Conservation (phyloP, 2,329 filamentous ascomycete genomes). For the Aspergillus neoniger region DNA sequence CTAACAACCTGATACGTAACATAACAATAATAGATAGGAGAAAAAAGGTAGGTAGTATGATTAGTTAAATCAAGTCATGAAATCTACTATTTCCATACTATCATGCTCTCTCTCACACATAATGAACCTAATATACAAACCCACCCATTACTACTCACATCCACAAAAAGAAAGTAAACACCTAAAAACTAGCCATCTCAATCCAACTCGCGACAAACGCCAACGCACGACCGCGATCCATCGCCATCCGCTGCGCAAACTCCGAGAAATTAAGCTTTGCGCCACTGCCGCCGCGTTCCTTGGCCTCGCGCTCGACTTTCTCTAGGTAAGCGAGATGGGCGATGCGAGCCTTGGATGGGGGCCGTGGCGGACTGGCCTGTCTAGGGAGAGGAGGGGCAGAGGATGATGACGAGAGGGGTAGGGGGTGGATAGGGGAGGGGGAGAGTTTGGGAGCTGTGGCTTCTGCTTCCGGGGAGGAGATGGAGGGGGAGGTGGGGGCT, state of each 20-base stretch:
- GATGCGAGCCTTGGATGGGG: slow-evolving; percentile 38
- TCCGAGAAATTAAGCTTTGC: slow-evolving; percentile 77
- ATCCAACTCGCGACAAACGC: slow-evolving; percentile 91
- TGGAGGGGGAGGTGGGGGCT: slow-evolving; percentile 32
- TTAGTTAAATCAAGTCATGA: not conserved
- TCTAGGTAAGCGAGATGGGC: slow-evolving; percentile 56
- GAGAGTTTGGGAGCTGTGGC: slow-evolving; percentile 38
- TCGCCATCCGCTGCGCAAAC: slow-evolving; percentile 73
- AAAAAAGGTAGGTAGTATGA: too few relatives aligned
- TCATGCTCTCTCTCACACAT: not conserved
- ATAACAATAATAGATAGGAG: not conserved
- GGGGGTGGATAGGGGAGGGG: slow-evolving; percentile 37
- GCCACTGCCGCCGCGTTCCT: slow-evolving; percentile 69
- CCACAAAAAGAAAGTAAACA: not conserved
- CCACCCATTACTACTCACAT: not conserved
- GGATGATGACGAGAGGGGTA: slow-evolving; percentile 23
- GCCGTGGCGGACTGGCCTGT: slow-evolving; percentile 18
- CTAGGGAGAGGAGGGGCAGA: slow-evolving; percentile 14
- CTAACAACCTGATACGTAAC: too few relatives aligned
- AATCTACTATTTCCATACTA: not conserved
- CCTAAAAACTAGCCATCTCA: slow-evolving; percentile 67
- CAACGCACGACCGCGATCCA: slow-evolving; percentile 66
- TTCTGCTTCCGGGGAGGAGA: slow-evolving; percentile 36
- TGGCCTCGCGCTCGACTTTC: slow-evolving; percentile 67
- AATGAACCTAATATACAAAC: not conserved